phyloP scores from a whole-genome alignment of 441 rosid genomes.

The Erodium moschatum region DNA sequence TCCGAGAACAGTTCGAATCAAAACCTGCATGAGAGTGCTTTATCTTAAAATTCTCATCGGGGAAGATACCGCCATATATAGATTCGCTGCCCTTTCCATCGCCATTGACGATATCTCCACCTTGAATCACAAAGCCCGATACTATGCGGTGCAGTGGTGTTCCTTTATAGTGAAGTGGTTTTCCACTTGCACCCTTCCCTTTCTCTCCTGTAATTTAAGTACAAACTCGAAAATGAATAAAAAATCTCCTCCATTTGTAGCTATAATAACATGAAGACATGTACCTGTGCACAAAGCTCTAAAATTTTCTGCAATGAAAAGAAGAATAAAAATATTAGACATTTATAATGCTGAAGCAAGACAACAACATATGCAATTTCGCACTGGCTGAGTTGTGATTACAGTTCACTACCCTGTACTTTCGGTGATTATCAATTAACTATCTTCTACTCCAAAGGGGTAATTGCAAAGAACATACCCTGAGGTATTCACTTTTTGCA shows the following conservation, averaged over 20 bases:
- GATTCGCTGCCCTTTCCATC: constrained; percentile 77
- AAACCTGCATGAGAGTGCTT: constrained; percentile 81
- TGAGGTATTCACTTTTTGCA: too few relatives aligned
- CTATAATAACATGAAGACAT: constrained; percentile 4
- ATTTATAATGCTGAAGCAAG: not conserved
- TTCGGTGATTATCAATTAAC: too few relatives aligned
- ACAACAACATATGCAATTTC: too few relatives aligned
- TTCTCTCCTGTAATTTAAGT: constrained; percentile 46
- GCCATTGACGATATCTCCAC: constrained; percentile 63
- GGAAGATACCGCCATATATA: constrained; percentile 63
- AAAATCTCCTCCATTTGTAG: not conserved
- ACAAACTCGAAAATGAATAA: constrained; percentile 1
- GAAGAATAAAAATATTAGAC: constrained; percentile 18
- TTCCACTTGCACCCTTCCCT: constrained; percentile 49
- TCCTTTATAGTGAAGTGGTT: constrained; percentile 63
- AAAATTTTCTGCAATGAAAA: constrained; percentile 65
- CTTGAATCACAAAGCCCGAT: constrained; percentile 89
- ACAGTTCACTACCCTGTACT: too few relatives aligned
- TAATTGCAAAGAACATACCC: too few relatives aligned
- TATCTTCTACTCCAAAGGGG: too few relatives aligned
- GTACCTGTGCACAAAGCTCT: constrained; percentile 89
- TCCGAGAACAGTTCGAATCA: not conserved
- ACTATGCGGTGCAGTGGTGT: constrained; percentile 81
- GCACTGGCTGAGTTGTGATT: too few relatives aligned
- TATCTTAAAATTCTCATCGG: constrained; percentile 78